Percentiles rank a stretch among this genome's conserved stretches.
phyloP scores from a whole-genome alignment of 345 rosid species.

The Salix udensis region DNA sequence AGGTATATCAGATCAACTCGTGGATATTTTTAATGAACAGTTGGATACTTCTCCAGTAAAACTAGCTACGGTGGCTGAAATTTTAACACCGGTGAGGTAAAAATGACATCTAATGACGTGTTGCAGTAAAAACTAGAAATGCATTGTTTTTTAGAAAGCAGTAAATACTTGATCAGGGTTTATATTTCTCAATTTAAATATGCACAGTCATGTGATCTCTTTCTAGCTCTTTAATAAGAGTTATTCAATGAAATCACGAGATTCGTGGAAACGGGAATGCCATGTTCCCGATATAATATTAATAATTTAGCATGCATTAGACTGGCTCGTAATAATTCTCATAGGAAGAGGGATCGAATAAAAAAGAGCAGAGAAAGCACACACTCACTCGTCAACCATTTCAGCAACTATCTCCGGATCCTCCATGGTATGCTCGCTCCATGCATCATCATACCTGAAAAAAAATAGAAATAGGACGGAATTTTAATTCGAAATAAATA shows the following conservation, averaged over 20 bases:
- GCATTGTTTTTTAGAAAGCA: not conserved
- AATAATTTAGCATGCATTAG: not conserved
- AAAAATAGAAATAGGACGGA: not conserved
- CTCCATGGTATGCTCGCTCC: conserved; percentile 63
- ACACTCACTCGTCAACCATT: conserved; percentile 75
- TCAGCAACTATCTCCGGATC: conserved; percentile 70
- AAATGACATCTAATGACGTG: not conserved
- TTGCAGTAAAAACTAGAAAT: no score
- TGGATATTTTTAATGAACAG: not conserved
- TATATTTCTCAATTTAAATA: not conserved
- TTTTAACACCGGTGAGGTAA: not conserved
- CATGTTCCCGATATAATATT: not conserved
- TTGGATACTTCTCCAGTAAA: not conserved
- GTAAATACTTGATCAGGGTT: not conserved
- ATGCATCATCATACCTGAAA: conserved; percentile 39
- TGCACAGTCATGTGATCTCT: not conserved
- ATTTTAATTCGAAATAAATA: not conserved
- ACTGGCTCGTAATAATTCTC: not conserved
- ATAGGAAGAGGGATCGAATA: not conserved
- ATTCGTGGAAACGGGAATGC: not conserved
- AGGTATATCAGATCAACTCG: no score
- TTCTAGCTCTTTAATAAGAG: not conserved
- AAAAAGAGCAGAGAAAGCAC: not conserved
- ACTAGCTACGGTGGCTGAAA: not conserved
- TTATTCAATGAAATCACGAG: not conserved